Evolutionary conservation across 441 rosid genomes (phyloP), one percentile per base, ranked within the genome.

Genomic region (Populus hybrid): DNA sequence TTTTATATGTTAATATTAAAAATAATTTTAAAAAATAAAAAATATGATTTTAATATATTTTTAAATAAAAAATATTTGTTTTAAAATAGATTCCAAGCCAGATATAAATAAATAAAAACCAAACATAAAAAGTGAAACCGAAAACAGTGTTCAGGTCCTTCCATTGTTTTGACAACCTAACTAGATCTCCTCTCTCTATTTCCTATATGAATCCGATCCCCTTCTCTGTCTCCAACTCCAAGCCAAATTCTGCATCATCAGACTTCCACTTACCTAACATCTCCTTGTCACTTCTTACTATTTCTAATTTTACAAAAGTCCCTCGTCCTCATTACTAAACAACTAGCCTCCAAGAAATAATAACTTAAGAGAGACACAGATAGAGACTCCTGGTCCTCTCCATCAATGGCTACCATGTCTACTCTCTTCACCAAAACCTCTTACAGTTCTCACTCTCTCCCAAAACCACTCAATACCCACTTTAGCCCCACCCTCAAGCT

Each of bases 321-420:
- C 79, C 74, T 75, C 29, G 2, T 42, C 50, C 24, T 53, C 68
- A 66, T 74, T 76, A 28, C 74, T 24, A 29, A 36, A 73, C 18
- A 5, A 11, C 29, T 7, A 70, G 18, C 50, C 64, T 9, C 50
- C 50, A 11, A 40, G 50, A 7, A 16, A 9, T 36, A 61, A 16
- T 2, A 65, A 21, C 26, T 21, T 4, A 20, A 53, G 6, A 10
- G 71, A 9, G 26, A 20, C 9, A 16, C 9, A 64, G 21, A 69
- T n/a, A 31, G 53, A 23, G n/a, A 20, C 53, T 23, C 71, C 28
- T 31, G 28, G 64, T 68, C 68, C 68, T 45, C 69, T 33, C 50
- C 63, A 70, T 35, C 78, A 74, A 90, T 91, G 97, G 92, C 97
- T 82, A 89, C 98, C 74, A 83, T 90, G 87, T 88, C 93, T 61